Evolutionary conservation across 352 stramenopile genomes (phyloP).

Genomic region (Phytopythium mirpurense): DNA sequence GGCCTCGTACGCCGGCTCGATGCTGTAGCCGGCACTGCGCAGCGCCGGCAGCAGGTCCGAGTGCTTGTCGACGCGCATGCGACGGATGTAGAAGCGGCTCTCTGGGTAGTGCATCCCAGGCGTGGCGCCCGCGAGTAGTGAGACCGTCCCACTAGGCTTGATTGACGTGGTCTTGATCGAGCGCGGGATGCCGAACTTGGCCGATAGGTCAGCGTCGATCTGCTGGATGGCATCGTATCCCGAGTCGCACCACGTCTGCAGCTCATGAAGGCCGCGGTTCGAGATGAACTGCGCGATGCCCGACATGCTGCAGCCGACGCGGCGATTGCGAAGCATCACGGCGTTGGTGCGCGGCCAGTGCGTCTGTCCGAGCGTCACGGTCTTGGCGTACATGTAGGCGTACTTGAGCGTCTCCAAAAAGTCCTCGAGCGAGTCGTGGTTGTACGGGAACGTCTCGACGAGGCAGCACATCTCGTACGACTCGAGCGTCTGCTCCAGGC

Average conservation of each 20-base stretch:
- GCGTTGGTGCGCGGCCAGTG: conserved; percentile 91
- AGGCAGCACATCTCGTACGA: conserved; percentile 95
- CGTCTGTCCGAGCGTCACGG: conserved; percentile 89
- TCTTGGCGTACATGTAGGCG: conserved; percentile 92
- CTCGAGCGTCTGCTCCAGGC: conserved; percentile 89
- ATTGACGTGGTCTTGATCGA: conserved; percentile 94
- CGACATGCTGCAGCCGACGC: conserved; percentile 91
- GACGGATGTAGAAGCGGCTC: conserved; percentile 90
- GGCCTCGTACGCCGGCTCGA: conserved; percentile 71
- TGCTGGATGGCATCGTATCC: conserved; percentile 79
- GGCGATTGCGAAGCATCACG: conserved; percentile 90
- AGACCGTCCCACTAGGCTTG: conserved; percentile 89
- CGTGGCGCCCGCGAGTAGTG: conserved; percentile 88
- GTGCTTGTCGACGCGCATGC: conserved; percentile 81
- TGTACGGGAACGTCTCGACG: conserved; percentile 91
- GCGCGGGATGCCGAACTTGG: conserved; percentile 69
- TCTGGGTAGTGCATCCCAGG: conserved; percentile 93
- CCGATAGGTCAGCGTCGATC: conserved; percentile 63
- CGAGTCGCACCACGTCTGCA: conserved; percentile 84
- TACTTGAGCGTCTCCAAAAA: conserved; percentile 85
- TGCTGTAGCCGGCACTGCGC: conserved; percentile 57
- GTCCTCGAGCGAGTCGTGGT: conserved; percentile 84
- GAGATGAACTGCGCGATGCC: conserved; percentile 92
- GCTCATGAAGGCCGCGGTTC: conserved; percentile 63
- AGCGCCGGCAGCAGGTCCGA: conserved; percentile 80